These are phyloP conservation scores for Hypseocharis bilobata DNA, from an alignment of 441 rosid species.

Conservation along the genomic window DNA sequence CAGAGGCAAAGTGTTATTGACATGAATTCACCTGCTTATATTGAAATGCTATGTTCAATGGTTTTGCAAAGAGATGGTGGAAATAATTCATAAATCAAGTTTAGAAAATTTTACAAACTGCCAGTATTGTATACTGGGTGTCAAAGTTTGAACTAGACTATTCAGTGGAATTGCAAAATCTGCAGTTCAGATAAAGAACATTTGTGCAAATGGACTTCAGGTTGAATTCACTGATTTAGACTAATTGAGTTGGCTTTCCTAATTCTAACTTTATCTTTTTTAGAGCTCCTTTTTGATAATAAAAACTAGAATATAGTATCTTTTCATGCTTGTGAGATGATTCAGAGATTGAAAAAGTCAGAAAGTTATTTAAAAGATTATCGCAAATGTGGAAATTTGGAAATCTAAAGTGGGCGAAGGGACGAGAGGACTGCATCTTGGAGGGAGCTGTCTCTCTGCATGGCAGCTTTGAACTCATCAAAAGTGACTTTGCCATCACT, in stretches of 20 bases:
- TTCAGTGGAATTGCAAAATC: neutral
- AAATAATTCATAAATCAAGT: neutral
- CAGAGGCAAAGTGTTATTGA: neutral
- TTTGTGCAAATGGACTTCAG: neutral
- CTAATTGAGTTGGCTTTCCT: neutral
- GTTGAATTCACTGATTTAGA: neutral
- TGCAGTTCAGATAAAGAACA: neutral
- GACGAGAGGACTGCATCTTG: slow-evolving; percentile 55
- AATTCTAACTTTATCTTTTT: slow-evolving; percentile 1
- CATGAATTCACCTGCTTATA: neutral
- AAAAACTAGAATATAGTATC: neutral
- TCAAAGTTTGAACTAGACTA: neutral
- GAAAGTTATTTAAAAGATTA: neutral
- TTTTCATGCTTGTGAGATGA: slow-evolving; percentile 4
- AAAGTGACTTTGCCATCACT: slow-evolving; percentile 62
- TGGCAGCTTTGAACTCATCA: slow-evolving; percentile 68
- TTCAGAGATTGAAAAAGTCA: neutral
- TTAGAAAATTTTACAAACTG: neutral
- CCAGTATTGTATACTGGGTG: neutral
- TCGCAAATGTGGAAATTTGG: neutral
- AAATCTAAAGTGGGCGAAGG: slow-evolving; percentile 44
- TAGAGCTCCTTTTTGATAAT: slow-evolving; percentile 3
- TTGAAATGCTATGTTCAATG: neutral
- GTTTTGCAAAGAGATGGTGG: too few relatives aligned
- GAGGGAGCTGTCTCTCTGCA: slow-evolving; percentile 63